Evolutionary conservation across 805 yeast species (phyloP).

Genomic region (Saturnispora gosingensis): DNA sequence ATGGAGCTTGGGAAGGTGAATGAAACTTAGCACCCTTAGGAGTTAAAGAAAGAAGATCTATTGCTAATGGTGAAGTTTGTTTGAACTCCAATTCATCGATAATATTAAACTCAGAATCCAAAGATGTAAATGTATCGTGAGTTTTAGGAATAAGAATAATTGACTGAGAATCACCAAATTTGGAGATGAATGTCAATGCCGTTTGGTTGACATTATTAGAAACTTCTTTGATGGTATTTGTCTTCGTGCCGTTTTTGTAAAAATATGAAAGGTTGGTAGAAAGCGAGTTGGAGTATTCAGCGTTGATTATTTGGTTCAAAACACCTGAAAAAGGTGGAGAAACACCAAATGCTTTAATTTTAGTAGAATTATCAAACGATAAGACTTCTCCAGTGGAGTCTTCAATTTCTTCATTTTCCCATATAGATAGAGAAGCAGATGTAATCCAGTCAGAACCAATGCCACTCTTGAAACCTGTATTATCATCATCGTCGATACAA

Average conservation of each 20-base stretch:
- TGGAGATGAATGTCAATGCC: constrained; percentile 31
- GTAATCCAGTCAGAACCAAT: constrained; percentile 52
- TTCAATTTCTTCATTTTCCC: constrained; percentile 38
- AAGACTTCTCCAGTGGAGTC: constrained; percentile 32
- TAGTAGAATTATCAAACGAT: constrained; percentile 22
- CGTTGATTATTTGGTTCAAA: constrained; percentile 31
- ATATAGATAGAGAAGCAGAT: constrained; percentile 45
- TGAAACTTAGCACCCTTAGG: constrained; percentile 12
- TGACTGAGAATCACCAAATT: constrained; percentile 34
- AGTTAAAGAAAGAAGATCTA: constrained; percentile 22
- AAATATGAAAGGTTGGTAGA: constrained; percentile 30
- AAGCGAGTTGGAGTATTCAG: constrained; percentile 28
- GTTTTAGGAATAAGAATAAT: constrained; percentile 19
- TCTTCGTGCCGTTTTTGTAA: constrained; percentile 30
- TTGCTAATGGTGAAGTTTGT: constrained; percentile 26
- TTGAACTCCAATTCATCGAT: constrained; percentile 17
- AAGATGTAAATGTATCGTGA: constrained; percentile 19
- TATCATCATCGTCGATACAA: constrained; percentile 35
- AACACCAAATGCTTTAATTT: constrained; percentile 26
- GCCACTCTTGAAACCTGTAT: constrained; percentile 24
- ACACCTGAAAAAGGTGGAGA: constrained; percentile 31
- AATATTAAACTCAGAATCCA: constrained; percentile 17
- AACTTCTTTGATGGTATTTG: constrained; percentile 25
- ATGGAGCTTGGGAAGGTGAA: background rate
- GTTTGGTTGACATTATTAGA: constrained; percentile 26